Evolutionary conservation across 768 basidiomycete species (phyloP), one percentile per base, ranked within the genome.

Genomic region (Macrolepiota albuminosa): DNA sequence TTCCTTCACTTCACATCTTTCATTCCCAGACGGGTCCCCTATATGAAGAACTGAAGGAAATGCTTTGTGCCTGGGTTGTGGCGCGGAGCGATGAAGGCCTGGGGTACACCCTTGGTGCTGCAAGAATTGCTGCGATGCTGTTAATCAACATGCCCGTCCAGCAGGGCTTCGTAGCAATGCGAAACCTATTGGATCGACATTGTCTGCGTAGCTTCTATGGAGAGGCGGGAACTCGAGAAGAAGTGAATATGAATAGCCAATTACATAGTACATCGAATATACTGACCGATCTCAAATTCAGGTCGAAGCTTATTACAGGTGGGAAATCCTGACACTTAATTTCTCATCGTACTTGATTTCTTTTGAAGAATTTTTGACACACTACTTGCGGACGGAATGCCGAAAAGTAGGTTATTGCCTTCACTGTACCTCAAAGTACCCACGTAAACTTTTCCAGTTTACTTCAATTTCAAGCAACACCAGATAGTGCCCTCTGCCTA

Each of bases 221-320:
- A 14, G 91, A 86, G 24, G 74, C 82, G 55, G 75, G 76, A 13
- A 71, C 86, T 1, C 85, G 84, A 66, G 90, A 91, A 56, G 93
- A 95, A 71, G 93, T 95, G 73, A 78, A 87, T 82, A n/a, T 33
- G 29, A 18, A 50, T 52, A 36, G 56, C 54, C 45, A 34, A 6
- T 56, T 8, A 48, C 16, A 16, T 52, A 58, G 60, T 40, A 46
- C 45, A 34, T 58, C 13, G 45, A 48, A 58, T 36, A 37, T 43
- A 29, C 59, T 54, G 33, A 56, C 64, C 71, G 57, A 73, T 58
- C 71, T 57, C 24, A 58, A 70, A 48, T 36, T 13, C 24, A 94
- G 93, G 85, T 91, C 54, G 93, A 95, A 71, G 93, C 91, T 5
- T 95, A 95, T 72, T 94, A 92, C 74, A 84, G 93, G 91, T 93